Conservation (phyloP, 306 rosid genomes). For the Cicer judaicum region DNA sequence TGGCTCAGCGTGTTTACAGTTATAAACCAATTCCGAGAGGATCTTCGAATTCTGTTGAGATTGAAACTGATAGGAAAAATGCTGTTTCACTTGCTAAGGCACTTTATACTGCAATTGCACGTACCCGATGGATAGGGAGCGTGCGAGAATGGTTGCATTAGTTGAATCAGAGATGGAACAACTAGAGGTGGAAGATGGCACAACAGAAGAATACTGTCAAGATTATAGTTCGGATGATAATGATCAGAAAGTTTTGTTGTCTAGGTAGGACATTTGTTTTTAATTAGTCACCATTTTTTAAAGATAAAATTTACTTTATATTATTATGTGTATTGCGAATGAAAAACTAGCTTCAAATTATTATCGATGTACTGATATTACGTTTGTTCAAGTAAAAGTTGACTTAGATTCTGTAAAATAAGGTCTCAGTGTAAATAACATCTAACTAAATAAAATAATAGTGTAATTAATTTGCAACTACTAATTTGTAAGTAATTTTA, state of each 20-base stretch:
- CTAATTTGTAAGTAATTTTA: no score
- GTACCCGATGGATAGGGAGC: conserved; percentile 77
- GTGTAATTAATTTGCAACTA: no score
- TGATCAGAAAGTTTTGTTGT: conserved; percentile 56
- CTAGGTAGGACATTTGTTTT: conserved; percentile 30
- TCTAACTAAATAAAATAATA: no score
- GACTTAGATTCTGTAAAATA: no score
- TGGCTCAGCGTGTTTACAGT: conserved; percentile 73
- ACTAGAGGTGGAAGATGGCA: conserved; percentile 39
- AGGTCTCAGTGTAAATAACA: no score
- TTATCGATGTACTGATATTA: no score
- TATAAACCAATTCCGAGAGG: conserved; percentile 70
- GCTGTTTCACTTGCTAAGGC: conserved; percentile 86
- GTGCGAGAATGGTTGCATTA: conserved; percentile 67
- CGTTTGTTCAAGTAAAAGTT: no score
- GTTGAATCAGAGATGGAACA: conserved; percentile 63
- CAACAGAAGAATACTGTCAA: conserved; percentile 28
- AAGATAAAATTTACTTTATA: neutral
- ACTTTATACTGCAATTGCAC: conserved; percentile 70
- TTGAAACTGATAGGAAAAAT: conserved; percentile 76
- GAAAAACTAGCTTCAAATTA: no score
- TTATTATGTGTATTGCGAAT: neutral
- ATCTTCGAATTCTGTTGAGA: conserved; percentile 52
- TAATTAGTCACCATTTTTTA: neutral
- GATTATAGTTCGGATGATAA: conserved; percentile 44